Conservation (phyloP, 2,329 filamentous ascomycete genomes). For the Aureobasidium vineae region DNA sequence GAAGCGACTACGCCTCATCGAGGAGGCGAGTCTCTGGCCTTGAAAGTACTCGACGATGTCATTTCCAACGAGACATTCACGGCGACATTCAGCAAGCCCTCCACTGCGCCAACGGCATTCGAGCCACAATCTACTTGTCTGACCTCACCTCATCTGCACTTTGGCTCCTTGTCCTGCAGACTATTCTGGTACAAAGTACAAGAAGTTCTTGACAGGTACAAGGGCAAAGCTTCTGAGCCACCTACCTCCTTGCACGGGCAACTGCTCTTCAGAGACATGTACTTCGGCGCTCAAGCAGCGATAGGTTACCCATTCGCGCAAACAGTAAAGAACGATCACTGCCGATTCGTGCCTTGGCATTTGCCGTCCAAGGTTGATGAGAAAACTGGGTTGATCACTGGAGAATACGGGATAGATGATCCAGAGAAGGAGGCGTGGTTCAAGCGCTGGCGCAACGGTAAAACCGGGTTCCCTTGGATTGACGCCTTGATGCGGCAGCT, state of each 20-base stretch:
- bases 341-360: slow-evolving; percentile 77
- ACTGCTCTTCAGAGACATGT: slow-evolving; percentile 77
- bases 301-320: slow-evolving; percentile 64
- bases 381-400: slow-evolving; percentile 52
- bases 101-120: slow-evolving; percentile 71
- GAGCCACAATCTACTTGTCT: slow-evolving; percentile 70
- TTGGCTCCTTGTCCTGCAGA: slow-evolving; percentile 67
- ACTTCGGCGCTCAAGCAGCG: slow-evolving; percentile 71
- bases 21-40: slow-evolving; percentile 67
- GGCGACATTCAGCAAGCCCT: slow-evolving; percentile 72
- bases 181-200: slow-evolving; percentile 71
- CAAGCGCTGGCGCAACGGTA: slow-evolving; percentile 64
- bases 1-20: slow-evolving; percentile 65
- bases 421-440: slow-evolving; percentile 64
- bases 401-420: slow-evolving; percentile 63
- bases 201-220: slow-evolving; percentile 59
- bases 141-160: slow-evolving; percentile 71
- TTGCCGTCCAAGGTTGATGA: slow-evolving; percentile 61
- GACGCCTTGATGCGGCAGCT: slow-evolving; percentile 78
- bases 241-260: slow-evolving; percentile 72
- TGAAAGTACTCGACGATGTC: slow-evolving; percentile 58
- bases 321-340: slow-evolving; percentile 63
- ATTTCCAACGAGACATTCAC: slow-evolving; percentile 64
- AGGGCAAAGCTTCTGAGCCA: slow-evolving; percentile 57
- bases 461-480: slow-evolving; percentile 77